phyloP scores from a whole-genome alignment of 148 eudicot species.

The Camellia lanceoleosa region DNA sequence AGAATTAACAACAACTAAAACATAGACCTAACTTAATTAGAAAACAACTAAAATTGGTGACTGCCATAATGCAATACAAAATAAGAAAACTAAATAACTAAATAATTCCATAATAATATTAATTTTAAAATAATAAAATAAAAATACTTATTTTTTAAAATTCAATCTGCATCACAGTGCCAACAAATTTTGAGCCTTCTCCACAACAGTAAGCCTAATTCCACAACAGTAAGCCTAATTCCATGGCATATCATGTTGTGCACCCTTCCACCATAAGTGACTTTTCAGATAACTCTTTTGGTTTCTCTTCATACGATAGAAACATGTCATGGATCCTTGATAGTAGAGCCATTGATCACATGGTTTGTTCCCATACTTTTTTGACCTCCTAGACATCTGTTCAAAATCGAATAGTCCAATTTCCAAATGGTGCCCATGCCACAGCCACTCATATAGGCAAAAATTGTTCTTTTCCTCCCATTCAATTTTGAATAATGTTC shows the following conservation, averaged over 20 bases:
- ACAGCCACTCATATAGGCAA: neutral
- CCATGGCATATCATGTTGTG: slow-evolving; percentile 2
- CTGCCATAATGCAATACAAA: neutral
- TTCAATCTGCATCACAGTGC: neutral
- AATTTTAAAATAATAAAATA: too few relatives aligned
- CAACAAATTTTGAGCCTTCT: neutral
- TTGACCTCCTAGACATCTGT: neutral
- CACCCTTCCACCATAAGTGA: neutral
- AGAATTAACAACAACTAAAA: too few relatives aligned
- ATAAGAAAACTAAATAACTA: neutral
- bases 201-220: neutral
- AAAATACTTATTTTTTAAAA: neutral
- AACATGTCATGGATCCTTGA: slow-evolving; percentile 6
- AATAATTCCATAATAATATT: too few relatives aligned
- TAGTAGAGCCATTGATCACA: slow-evolving; percentile 3
- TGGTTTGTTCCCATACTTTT: neutral
- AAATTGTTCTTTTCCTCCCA: neutral
- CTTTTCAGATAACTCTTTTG: neutral
- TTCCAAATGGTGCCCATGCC: neutral
- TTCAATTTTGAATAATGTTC: neutral
- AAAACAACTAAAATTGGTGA: neutral
- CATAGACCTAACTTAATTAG: too few relatives aligned
- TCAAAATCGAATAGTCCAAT: neutral
- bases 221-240: neutral
- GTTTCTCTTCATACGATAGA: neutral